Evolutionary conservation across 225 moss, liverwort and hornwort genomes (phyloP), one percentile per base, ranked within the genome.

Genomic region (Marchantia paleacea): DNA sequence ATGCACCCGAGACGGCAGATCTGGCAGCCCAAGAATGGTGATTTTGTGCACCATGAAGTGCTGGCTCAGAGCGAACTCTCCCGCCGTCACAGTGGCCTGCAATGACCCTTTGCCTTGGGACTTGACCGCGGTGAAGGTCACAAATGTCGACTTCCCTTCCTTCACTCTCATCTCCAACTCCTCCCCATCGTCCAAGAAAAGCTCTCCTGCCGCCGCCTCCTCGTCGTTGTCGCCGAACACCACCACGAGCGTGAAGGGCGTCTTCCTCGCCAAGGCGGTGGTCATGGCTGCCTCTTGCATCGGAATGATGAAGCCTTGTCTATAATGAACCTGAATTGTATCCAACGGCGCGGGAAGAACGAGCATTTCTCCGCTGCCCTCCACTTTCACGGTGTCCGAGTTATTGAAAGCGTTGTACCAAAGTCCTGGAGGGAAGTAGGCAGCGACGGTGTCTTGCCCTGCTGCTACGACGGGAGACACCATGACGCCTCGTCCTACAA

Each of bases 361-460:
- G 24, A 71, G 31, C 64, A 73, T 52, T 52, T 81, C 48, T 63
- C 84, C 12, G 52, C 57, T 6, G 15, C 50, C 78, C 55, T 63
- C 14, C 53, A 81, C 83, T 30, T n/a, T n/a, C 61, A 87, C 69
- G 0, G 86, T 76, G 39, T 88, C 81, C 0, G 90, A 88, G 77
- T 81, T 85, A 73, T 96, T 85, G 77, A 90, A 90, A 62, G 92
- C 75, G 70, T 87, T 97, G 60, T 94, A 94, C 93, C 93, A 97
- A 16, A 79, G 82, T 0, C 96, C 96, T 49, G 74, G 82, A 3
- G 93, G 94, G 50, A 92, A 91, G 74, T 93, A 97, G 0, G 91
- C 94, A 8, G 83, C 79, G 3, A 97, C n/a, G 0, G 77, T 89
- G 5, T 84, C 87, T 0, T 82, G 60, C 22, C 91, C 92, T n/a